Evolutionary conservation across 495 filamentous ascomycete species (phyloP).

Genomic region (Talaromyces wortmannii): DNA sequence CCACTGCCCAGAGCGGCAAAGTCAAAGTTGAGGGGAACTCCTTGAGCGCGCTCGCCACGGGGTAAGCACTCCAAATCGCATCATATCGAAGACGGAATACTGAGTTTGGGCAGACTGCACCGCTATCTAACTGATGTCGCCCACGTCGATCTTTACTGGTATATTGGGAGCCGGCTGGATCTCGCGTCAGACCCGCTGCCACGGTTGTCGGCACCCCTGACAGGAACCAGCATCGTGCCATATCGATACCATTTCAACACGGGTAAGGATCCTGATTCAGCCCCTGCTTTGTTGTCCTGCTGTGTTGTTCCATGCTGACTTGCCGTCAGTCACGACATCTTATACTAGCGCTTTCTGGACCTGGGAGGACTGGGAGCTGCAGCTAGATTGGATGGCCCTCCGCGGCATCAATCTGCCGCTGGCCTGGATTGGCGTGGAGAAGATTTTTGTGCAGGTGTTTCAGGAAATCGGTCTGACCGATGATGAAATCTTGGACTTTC

Average conservation of each 20-base stretch:
- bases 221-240: slow-evolving; percentile 22
- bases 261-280: not conserved
- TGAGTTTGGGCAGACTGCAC: slow-evolving; percentile 25
- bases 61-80: slow-evolving; percentile 16
- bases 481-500: slow-evolving; percentile 32
- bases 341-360: slow-evolving; percentile 48
- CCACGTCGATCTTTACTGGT: slow-evolving; percentile 48
- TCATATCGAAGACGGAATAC: not conserved
- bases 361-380: slow-evolving; percentile 48
- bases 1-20: slow-evolving; percentile 24
- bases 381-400: slow-evolving; percentile 50
- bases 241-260: slow-evolving; percentile 43
- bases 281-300: not conserved
- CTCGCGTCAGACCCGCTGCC: not conserved
- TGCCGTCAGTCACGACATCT: slow-evolving; percentile 39
- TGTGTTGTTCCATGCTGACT: not conserved
- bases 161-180: slow-evolving; percentile 8
- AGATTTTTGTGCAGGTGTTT: slow-evolving; percentile 43
- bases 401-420: slow-evolving; percentile 45
- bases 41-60: slow-evolving; percentile 37
- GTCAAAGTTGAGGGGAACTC: slow-evolving; percentile 39
- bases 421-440: slow-evolving; percentile 47
- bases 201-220: not conserved
- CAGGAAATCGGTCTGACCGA: slow-evolving; percentile 38
- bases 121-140: slow-evolving; percentile 38